Evolutionary conservation across 257 asterid genomes (phyloP), one percentile per base, ranked within the genome.

Genomic region (Solanum pennellii): DNA sequence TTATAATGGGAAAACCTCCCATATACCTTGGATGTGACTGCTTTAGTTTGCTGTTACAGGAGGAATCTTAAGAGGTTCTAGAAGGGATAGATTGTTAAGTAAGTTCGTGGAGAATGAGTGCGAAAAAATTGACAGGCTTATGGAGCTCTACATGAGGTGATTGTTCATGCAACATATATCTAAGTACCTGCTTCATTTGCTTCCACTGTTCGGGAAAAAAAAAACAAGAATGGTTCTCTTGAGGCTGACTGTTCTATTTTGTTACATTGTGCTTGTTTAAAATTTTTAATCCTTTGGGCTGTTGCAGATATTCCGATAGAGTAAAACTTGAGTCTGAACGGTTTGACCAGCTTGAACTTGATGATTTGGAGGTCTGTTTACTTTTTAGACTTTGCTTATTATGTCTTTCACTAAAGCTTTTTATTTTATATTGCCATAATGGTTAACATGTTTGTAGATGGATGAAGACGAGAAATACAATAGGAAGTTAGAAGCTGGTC

Each of bases 71-170:
- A 95, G 99, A 92, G 99, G 99, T 86, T 96, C 99, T 88, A 94
- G 98, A 91, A 92, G 97, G 94, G 99, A 96, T 90, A 95, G 99
- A 89, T 88, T 96, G 90, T 90, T 97, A 66, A 92, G 97, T 90
- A 97, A 96, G 93, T 97, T 97, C 90, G 98, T 96, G 91, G 99
- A 97, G 93, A 96, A 93, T 83, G 99, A 97, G 89, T 95, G 95
- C 88, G 99, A 97, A 92, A 97, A 97, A 92, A 95, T 97, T 87
- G 99, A 96, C 89, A 90, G 99, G 85, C 98, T 97, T 52, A 96
- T 97, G 99, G 98, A 97, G 90, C 98, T 96, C 86, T 94, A 96
- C 93, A 91, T 92, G 94, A 94, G 99, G 99, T 97, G 86, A 89
- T 62, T 88, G 79, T 59, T 79, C 88, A 9, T 21, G 77, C 73